Percentiles rank a stretch among this genome's conserved stretches.
Conservation (phyloP, 208 protist genomes). For the Crithidia acanthocephali region DNA sequence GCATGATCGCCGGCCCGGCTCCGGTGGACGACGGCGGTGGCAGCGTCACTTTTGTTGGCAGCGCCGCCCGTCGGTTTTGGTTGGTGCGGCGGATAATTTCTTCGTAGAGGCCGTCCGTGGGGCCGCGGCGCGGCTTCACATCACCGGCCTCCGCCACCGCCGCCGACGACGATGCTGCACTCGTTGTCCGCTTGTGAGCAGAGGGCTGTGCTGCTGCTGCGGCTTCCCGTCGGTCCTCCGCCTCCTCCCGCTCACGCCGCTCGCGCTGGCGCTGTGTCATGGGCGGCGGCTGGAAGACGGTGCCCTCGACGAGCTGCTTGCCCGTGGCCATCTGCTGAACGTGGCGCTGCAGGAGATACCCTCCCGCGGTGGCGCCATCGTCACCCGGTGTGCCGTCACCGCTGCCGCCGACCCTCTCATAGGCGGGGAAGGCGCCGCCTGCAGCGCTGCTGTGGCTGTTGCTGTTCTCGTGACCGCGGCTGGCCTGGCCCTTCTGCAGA, state of each 20-base stretch:
- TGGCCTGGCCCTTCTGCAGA: constrained; percentile 1
- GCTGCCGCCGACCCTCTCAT: background rate
- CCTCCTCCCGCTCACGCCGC: constrained; percentile 5
- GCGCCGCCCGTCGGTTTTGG: constrained; percentile 23
- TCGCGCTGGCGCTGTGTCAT: constrained; percentile 2
- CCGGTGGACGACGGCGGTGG: background rate
- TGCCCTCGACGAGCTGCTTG: constrained; percentile 30
- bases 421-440: constrained; percentile 28
- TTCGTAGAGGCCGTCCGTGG: constrained; percentile 20
- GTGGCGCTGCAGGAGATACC: constrained; percentile 51
- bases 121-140: constrained; percentile 11
- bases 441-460: too few species aligned
- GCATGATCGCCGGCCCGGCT: background rate
- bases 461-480: background rate
- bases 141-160: background rate
- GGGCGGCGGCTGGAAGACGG: constrained; percentile 16
- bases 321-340: constrained; percentile 55
- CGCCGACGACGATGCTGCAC: background rate
- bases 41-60: constrained; percentile 9
- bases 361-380: constrained; percentile 4
- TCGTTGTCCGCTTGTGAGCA: background rate
- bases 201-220: background rate
- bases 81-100: constrained; percentile 23
- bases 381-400: background rate
- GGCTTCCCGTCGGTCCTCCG: background rate